Evolutionary conservation across 75 land plant species (phyloP), one percentile per base, ranked within the genome.

Genomic region (Sequoiadendron giganteum): DNA sequence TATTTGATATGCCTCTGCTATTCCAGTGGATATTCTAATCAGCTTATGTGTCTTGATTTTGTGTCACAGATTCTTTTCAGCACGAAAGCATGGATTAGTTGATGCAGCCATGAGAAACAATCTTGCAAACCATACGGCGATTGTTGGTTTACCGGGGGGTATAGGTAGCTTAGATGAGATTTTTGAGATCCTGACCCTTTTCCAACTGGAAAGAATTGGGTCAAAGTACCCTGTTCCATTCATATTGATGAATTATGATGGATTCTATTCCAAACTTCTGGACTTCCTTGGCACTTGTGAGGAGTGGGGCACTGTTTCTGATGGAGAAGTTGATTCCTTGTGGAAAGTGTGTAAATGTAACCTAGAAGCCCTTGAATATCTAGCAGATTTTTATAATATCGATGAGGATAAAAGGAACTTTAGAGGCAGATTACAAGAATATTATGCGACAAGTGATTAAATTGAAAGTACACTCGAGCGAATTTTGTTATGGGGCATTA

Each of bases 131-230:
- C 87, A 86, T 43, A 97, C 99, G 2, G 96, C 97, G 9, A 90
- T 97, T 42, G 89, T 97, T 87, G 95, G 92, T 56, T 90, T 97
- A 19, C 99, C 99, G 39, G 99, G 99, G 55, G 99, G 99, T 10
- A 89, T 97, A 56, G 99, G 99, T 19, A 97, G 96, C 38, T 70
- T 97, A 49, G 99, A 97, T 92, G 99, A 97, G 86, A 84, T 96
- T 15, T 97, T 97, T 90, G 99, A 97, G 90, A 94, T 97, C 38
- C 86, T 96, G 5, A 92, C 97, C 18, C 90, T 96, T 87, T 92
- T 96, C 85, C 99, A 95, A 88, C 94, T 97, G 1, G 65, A 92
- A 86, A 90, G 99, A 76, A 90, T 97, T 39, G 99, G 99, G 7
- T 96, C 99, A 56, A 85, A 88, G 85, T 91, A 90, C 78, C 97